A percentile compares a stretch with the other conserved stretches of the same genome.
These are phyloP conservation scores for Setomelanomma holmii DNA, from an alignment of 2,329 filamentous ascomycete genomes.

Conservation along the genomic window DNA sequence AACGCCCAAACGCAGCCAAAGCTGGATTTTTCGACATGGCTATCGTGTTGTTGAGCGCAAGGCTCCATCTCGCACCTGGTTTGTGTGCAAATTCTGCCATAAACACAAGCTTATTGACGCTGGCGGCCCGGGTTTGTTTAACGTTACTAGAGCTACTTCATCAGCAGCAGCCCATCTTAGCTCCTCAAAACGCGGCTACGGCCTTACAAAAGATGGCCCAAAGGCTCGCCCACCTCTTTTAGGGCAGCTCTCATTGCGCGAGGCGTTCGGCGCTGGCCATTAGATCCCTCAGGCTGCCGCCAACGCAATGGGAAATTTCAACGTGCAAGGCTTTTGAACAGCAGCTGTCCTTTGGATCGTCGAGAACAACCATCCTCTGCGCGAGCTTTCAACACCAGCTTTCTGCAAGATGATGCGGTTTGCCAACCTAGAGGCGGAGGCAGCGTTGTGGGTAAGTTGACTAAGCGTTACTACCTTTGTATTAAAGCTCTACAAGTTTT, in stretches of 20 bases:
- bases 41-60: background rate
- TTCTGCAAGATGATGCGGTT: background rate
- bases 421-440: background rate
- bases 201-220: background rate
- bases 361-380: background rate
- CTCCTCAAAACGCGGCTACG: background rate
- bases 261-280: background rate
- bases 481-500: background rate
- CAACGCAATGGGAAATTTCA: background rate
- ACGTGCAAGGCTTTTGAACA: background rate
- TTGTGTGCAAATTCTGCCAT: constrained; percentile 5
- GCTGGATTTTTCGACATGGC: no score
- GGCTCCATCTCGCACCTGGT: background rate
- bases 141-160: constrained; percentile 1
- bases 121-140: background rate
- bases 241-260: background rate
- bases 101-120: background rate
- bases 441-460: background rate
- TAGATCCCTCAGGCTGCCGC: background rate
- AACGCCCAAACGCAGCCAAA: background rate
- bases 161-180: no score
- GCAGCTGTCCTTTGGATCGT: background rate
- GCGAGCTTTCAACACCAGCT: background rate
- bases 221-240: background rate
- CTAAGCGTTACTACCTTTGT: background rate